Evolutionary conservation across 306 rosid species (phyloP).

Genomic region (Rosa rugosa): DNA sequence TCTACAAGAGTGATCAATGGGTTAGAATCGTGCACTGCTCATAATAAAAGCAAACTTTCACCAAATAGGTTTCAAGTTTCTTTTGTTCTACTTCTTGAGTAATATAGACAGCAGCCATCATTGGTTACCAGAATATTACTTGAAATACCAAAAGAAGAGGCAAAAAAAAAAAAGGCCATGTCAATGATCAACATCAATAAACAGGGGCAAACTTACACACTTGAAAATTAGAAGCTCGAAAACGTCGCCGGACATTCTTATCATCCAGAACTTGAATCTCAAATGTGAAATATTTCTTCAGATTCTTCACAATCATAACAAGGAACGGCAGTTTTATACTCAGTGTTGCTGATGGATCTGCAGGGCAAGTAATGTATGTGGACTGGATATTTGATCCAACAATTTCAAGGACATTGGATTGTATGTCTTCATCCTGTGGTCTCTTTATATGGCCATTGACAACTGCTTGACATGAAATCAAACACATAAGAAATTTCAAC

Average conservation of each 20-base stretch:
- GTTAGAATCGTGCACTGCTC: neutral
- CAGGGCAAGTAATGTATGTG: slow-evolving; percentile 90
- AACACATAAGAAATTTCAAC: neutral
- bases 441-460: slow-evolving; percentile 85
- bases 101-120: neutral
- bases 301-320: slow-evolving; percentile 90
- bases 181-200: slow-evolving; percentile 33
- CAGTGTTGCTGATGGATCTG: slow-evolving; percentile 91
- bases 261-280: slow-evolving; percentile 95
- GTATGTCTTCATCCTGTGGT: slow-evolving; percentile 96
- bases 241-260: slow-evolving; percentile 89
- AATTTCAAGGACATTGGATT: slow-evolving; percentile 90
- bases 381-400: slow-evolving; percentile 90
- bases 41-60: neutral
- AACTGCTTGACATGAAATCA: slow-evolving; percentile 46
- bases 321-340: slow-evolving; percentile 92
- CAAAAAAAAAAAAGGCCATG: neutral
- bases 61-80: neutral
- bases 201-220: slow-evolving; percentile 91
- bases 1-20: neutral
- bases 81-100: neutral
- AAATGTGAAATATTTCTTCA: slow-evolving; percentile 89
- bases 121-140: slow-evolving; percentile 14
- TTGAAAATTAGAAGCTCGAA: slow-evolving; percentile 97
- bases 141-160: neutral